These are phyloP conservation scores for Amaranthus cruentus DNA, from an alignment of 148 eudicot genomes.

Conservation along the genomic window DNA sequence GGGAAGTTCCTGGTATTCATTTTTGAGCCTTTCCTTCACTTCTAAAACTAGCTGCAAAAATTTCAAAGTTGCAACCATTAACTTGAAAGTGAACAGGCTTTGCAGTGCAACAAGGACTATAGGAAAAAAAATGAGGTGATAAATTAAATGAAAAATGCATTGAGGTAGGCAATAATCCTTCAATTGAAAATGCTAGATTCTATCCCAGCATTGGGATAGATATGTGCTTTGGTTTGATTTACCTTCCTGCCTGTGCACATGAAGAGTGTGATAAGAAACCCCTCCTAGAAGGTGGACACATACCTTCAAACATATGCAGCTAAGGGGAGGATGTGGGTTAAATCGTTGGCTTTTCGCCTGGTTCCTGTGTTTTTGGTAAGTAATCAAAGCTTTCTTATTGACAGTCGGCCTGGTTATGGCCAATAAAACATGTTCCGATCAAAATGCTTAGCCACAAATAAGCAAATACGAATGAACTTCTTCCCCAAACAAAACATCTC, in stretches of 20 bases:
- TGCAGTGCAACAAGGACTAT: not conserved
- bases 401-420: not conserved
- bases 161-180: not conserved
- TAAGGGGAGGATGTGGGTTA: too few species aligned
- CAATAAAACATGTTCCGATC: not conserved
- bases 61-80: slow-evolving; percentile 10
- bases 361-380: not conserved
- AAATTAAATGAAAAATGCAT: not conserved
- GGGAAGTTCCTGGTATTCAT: slow-evolving; percentile 54
- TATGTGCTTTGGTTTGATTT: not conserved
- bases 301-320: not conserved
- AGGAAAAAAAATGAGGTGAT: not conserved
- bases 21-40: slow-evolving; percentile 79
- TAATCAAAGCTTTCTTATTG: too few species aligned
- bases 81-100: not conserved
- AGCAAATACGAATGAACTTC: not conserved
- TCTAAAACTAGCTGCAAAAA: slow-evolving; percentile 67
- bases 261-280: not conserved
- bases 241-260: not conserved
- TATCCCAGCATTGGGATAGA: too few species aligned
- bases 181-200: not conserved
- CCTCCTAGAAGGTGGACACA: not conserved
- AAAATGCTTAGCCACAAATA: slow-evolving; percentile 6
- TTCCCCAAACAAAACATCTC: too few species aligned
- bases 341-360: too few species aligned